Evolutionary conservation across 768 basidiomycete species (phyloP).

Genomic region (Chalciporus pseudorubinellus): DNA sequence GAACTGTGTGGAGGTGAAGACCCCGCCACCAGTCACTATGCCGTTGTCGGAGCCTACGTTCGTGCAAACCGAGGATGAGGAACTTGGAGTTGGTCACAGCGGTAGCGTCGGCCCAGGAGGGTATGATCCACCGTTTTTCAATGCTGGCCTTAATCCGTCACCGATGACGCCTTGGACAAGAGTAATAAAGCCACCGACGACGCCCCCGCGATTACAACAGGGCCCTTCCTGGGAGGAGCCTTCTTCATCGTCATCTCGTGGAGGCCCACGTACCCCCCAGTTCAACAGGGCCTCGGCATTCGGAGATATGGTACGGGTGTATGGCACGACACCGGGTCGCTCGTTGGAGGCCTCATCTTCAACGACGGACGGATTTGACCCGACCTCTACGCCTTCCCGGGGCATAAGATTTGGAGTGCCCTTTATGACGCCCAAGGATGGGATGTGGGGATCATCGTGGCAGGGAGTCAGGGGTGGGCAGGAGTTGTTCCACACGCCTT

Average conservation of each 20-base stretch:
- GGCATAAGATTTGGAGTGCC: conserved; percentile 61
- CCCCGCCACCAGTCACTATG: conserved; percentile 37
- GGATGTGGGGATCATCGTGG: conserved; percentile 36
- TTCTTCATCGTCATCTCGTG: conserved; percentile 42
- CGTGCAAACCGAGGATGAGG: conserved; percentile 58
- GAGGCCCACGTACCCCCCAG: conserved; percentile 56
- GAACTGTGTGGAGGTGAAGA: conserved; percentile 46
- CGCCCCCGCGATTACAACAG: conserved; percentile 41
- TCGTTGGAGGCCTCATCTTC: conserved; percentile 29
- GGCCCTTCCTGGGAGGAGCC: conserved; percentile 46
- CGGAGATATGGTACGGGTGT: conserved; percentile 39
- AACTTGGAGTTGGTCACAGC: background rate
- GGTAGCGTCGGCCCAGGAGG: conserved; percentile 30
- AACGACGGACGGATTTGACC: conserved; percentile 63
- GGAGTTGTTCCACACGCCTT: conserved; percentile 55
- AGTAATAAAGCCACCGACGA: conserved; percentile 40
- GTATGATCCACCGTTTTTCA: conserved; percentile 60
- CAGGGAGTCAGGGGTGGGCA: conserved; percentile 32
- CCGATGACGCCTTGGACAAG: conserved; percentile 51
- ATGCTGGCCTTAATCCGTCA: conserved; percentile 51
- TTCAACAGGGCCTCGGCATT: conserved; percentile 29
- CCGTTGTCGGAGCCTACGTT: conserved; percentile 59
- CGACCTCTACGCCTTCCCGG: conserved; percentile 77
- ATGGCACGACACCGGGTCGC: conserved; percentile 37
- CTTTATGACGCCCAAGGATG: conserved; percentile 64